Conservation (phyloP, 2,329 filamentous ascomycete genomes). For the Teratosphaeria gauchensis region DNA sequence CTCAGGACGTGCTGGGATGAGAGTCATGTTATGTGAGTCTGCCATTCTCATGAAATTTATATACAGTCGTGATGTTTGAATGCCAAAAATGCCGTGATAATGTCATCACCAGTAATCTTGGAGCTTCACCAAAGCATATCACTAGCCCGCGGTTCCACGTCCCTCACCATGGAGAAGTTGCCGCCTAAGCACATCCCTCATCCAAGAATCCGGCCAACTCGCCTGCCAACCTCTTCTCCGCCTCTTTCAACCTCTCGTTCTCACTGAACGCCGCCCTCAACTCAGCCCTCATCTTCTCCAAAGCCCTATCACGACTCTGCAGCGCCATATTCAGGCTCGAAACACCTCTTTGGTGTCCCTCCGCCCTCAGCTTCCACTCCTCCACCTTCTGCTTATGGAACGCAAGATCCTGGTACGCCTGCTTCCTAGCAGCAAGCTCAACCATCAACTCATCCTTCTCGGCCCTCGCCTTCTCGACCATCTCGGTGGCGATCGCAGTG, state of each 20-base stretch:
- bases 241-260: neutral
- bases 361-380: neutral
- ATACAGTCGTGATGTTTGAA: neutral
- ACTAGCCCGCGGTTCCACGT: neutral
- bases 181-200: neutral
- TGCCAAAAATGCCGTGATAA: neutral
- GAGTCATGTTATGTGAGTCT: neutral
- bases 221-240: neutral
- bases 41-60: neutral
- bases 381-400: neutral
- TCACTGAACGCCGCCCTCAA: neutral
- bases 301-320: neutral
- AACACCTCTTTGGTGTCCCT: neutral
- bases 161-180: neutral
- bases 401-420: neutral
- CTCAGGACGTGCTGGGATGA: neutral
- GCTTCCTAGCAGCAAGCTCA: neutral
- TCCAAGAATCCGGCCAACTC: neutral
- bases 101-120: neutral
- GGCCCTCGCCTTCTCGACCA: neutral
- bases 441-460: slow-evolving; percentile 1
- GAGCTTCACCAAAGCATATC: neutral
- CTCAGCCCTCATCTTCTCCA: neutral
- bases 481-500: neutral
- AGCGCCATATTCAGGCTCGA: neutral